Base-by-base conservation (phyloP, 371 early-diverging fungal genomes). In the Syncephalastrum monosporum region DNA sequence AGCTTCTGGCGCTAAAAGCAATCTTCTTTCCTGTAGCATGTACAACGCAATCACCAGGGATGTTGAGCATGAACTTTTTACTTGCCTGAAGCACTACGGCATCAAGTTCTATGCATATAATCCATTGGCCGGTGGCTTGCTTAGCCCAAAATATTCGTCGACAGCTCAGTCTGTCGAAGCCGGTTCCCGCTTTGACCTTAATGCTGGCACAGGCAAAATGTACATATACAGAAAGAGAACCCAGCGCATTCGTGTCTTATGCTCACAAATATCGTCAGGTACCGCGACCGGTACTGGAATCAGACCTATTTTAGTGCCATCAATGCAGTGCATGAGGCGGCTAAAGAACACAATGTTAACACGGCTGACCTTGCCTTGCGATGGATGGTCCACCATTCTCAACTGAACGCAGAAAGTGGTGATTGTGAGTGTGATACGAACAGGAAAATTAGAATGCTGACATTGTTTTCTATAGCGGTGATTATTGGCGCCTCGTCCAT, bases 1-100 rank as follows among this genome's bases (percentile, higher is more conserved):
- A 5, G 8, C 8, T 8, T 5, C 12, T 8, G 38, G 7, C 0
- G 10, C 38, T 33, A 1, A 8, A 6, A 33, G 38, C 38, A 33
- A 6, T 2, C 0, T 33, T 33, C 10, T 12, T 33, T 33, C 2
- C 12, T 21, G 10, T 10, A 33, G 38, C 43, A 72, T 73, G 72
- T 86, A 88, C 75, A 86, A 86, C 60, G 79, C 80, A 3, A 56
- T 88, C n/a, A 83, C 83, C 6, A 71, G 89, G 47, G 79, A 73
- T 25, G 77, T 84, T 16, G 88, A 86, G 58, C 67, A 63, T 12
- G 89, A 85, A 55, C 67, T 88, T 15, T 69, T 88, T 46, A 82
- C 85, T 13, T 84, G 83, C 51, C 51, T 88, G 51, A 67, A 75
- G 0, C 73, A 77, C 16, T 71, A 85, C 29, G 68, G 71, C 10